phyloP scores from a whole-genome alignment of 2,329 filamentous ascomycete genomes.

The Stagonosporopsis tanaceti region DNA sequence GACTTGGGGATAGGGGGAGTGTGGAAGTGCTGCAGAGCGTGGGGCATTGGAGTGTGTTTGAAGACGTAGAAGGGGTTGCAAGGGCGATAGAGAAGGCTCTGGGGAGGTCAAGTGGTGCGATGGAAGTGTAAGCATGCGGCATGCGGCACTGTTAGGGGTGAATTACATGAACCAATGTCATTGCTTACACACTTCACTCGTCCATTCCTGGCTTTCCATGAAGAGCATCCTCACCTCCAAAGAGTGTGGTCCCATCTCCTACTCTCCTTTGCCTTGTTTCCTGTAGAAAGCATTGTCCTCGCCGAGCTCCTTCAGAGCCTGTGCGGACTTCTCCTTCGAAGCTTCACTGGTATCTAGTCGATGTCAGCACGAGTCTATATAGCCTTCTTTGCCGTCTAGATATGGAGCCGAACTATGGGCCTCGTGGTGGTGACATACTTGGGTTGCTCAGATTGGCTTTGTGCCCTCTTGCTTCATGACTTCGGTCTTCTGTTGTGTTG shows the following conservation, averaged over 20 bases:
- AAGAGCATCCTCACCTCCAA: constrained; percentile 56
- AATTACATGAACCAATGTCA: background rate
- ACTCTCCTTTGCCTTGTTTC: constrained; percentile 11
- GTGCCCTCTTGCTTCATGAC: constrained; percentile 47
- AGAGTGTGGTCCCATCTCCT: constrained; percentile 13
- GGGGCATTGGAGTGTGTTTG: constrained; percentile 62
- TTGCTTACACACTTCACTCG: constrained; percentile 32
- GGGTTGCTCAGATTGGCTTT: constrained; percentile 60
- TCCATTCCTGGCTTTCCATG: constrained; percentile 55
- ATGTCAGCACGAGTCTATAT: background rate
- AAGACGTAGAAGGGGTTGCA: constrained; percentile 52
- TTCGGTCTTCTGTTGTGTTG: constrained; percentile 32
- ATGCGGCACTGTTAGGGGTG: too few species aligned
- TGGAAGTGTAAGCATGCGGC: background rate
- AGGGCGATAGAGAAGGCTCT: constrained; percentile 33
- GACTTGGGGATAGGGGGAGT: constrained; percentile 36
- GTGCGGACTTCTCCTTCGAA: constrained; percentile 9
- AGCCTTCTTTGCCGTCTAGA: background rate
- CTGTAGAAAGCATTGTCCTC: constrained; percentile 2
- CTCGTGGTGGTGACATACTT: constrained; percentile 41
- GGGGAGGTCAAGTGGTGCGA: constrained; percentile 1
- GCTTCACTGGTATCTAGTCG: constrained; percentile 22
- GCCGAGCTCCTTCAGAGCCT: constrained; percentile 4
- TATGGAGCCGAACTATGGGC: background rate
- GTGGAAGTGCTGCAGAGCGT: constrained; percentile 51